Percentiles rank a stretch among this genome's conserved stretches.
These are phyloP conservation scores for Cornus suecica DNA, from an alignment of 148 eudicot genomes.

Conservation along the genomic window DNA sequence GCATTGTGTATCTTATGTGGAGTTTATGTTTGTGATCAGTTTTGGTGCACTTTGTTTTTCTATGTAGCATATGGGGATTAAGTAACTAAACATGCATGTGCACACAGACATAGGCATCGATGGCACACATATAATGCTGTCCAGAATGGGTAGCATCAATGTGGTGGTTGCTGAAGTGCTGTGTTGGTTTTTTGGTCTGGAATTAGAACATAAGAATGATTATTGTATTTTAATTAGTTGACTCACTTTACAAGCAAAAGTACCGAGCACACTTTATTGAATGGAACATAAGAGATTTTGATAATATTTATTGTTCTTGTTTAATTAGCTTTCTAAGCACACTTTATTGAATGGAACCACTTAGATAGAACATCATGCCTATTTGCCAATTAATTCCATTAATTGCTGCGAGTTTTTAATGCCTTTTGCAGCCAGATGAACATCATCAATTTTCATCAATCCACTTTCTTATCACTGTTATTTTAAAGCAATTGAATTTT, in stretches of 20 bases:
- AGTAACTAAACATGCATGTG: background rate
- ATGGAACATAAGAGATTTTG: background rate
- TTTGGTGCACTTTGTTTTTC: background rate
- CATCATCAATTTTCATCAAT: background rate
- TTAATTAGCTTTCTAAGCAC: background rate
- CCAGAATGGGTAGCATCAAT: background rate
- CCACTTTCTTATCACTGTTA: background rate
- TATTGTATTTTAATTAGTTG: too few species aligned
- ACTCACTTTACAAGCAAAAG: background rate
- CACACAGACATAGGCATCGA: background rate
- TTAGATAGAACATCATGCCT: constrained; percentile 7
- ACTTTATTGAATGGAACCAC: background rate
- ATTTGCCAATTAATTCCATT: background rate
- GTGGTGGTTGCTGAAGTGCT: background rate
- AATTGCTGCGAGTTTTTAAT: background rate
- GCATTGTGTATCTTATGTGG: background rate
- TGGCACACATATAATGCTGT: background rate
- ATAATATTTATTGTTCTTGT: background rate
- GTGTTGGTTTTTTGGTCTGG: background rate
- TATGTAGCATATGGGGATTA: background rate
- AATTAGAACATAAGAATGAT: background rate
- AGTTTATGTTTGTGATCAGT: background rate
- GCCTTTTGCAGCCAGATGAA: background rate
- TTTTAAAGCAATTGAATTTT: background rate
- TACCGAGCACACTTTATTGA: too few species aligned